phyloP scores from a whole-genome alignment of 805 yeast species.

The Candida fluviatilis region DNA sequence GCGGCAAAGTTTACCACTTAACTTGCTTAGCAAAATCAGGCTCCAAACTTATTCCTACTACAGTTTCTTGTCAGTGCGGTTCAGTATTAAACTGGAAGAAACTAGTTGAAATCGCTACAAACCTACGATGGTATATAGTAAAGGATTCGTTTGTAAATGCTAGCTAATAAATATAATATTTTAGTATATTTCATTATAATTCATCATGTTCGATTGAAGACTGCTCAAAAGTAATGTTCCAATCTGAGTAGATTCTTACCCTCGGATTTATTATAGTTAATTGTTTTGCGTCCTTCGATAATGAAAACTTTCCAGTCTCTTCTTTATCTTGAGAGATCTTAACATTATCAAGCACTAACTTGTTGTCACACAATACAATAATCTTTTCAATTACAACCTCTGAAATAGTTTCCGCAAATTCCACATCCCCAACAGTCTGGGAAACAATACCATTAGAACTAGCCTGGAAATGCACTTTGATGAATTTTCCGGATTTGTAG shows the following conservation, averaged over 20 bases:
- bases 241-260: conserved; percentile 41
- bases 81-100: conserved; percentile 14
- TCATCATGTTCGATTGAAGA: conserved; percentile 21
- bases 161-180: neutral
- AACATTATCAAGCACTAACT: conserved; percentile 12
- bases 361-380: conserved; percentile 39
- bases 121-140: conserved; percentile 15
- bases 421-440: conserved; percentile 7
- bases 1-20: conserved; percentile 34
- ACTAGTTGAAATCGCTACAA: conserved; percentile 18
- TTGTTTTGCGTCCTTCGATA: conserved; percentile 10
- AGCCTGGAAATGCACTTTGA: conserved; percentile 40
- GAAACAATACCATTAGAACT: conserved; percentile 24
- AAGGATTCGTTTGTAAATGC: conserved; percentile 8
- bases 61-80: conserved; percentile 16
- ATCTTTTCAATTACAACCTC: conserved; percentile 51
- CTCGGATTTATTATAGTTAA: conserved; percentile 46
- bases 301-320: conserved; percentile 27
- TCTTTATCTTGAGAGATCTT: conserved; percentile 32
- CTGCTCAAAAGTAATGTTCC: conserved; percentile 37
- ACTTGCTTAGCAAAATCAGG: conserved; percentile 27
- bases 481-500: conserved; percentile 47
- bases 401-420: conserved; percentile 18
- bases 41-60: conserved; percentile 11
- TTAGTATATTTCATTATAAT: conserved; percentile 10